A percentile compares a stretch with the other conserved stretches of the same genome.
These are phyloP conservation scores for Apiospora koreana DNA, from an alignment of 2,329 filamentous ascomycete species.

Conservation along the genomic window DNA sequence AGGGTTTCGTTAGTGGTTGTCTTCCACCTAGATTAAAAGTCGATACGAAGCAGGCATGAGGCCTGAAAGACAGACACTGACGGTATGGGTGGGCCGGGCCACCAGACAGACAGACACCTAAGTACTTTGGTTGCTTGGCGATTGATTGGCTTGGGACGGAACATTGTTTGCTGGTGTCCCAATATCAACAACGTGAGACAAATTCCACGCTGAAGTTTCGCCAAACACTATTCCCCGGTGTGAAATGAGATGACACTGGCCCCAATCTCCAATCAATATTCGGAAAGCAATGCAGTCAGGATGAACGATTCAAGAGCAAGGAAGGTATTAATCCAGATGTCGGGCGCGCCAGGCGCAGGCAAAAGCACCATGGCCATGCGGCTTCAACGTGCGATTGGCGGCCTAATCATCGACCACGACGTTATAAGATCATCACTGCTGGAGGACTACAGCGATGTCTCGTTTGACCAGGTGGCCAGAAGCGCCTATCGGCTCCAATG, in stretches of 20 bases:
- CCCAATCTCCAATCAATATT: neutral
- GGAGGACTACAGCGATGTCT: constrained; percentile 16
- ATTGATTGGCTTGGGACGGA: neutral
- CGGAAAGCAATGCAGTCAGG: neutral
- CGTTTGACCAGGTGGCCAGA: constrained; percentile 33
- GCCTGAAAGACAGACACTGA: neutral
- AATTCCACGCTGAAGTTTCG: neutral
- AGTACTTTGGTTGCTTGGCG: neutral
- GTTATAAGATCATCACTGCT: constrained; percentile 35
- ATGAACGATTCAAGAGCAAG: neutral
- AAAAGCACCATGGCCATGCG: constrained; percentile 38
- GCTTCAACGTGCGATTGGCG: constrained; percentile 28
- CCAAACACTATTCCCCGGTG: neutral
- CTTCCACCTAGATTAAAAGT: neutral
- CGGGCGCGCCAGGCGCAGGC: constrained; percentile 39
- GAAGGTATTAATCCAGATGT: constrained; percentile 35
- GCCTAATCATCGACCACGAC: constrained; percentile 38
- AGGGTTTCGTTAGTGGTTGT: neutral
- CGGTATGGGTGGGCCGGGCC: neutral
- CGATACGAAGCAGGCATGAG: neutral
- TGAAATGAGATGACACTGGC: neutral
- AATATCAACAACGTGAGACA: neutral
- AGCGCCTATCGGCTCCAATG: constrained; percentile 37
- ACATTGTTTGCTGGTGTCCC: neutral
- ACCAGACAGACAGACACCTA: neutral